Conservation (phyloP, 192 early-diverging fungal genomes). For the Geranomyces michiganensis region DNA sequence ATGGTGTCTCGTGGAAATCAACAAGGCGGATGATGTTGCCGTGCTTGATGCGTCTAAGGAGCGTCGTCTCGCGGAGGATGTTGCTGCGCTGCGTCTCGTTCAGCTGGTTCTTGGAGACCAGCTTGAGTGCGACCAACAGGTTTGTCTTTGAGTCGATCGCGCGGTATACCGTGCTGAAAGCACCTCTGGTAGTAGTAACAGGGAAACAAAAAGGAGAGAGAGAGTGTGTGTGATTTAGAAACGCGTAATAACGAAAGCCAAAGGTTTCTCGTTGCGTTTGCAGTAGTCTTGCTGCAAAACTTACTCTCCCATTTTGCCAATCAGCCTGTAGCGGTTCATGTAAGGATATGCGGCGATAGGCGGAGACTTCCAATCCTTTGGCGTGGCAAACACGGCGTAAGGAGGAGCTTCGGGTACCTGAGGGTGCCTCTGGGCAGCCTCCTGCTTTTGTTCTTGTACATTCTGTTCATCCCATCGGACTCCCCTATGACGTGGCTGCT, state of each 20-base stretch:
- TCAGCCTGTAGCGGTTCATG: conserved; percentile 57
- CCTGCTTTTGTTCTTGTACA: conserved; percentile 1
- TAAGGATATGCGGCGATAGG: conserved; percentile 54
- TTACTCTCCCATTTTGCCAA: conserved; percentile 76
- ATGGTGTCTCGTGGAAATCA: conserved; percentile 75
- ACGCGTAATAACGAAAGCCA: too few relatives aligned
- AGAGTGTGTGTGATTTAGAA: too few relatives aligned
- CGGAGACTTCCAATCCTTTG: conserved; percentile 21
- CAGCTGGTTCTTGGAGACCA: conserved; percentile 75
- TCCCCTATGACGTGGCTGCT: conserved; percentile 3
- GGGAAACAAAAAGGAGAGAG: background rate
- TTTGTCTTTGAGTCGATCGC: conserved; percentile 67
- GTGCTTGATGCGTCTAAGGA: conserved; percentile 80
- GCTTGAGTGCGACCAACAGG: conserved; percentile 80
- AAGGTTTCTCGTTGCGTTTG: too few relatives aligned
- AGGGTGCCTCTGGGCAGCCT: background rate
- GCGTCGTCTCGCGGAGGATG: conserved; percentile 85
- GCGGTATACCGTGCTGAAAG: conserved; percentile 84
- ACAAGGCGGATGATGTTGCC: conserved; percentile 75
- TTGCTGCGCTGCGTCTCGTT: conserved; percentile 70
- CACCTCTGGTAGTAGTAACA: conserved; percentile 47
- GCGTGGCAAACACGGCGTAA: conserved; percentile 15
- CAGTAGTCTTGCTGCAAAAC: conserved; percentile 5
- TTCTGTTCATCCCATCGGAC: conserved; percentile 23
- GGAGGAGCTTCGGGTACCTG: background rate